These are phyloP conservation scores for Iris pallida DNA, from an alignment of 116 monocot species.

Conservation along the genomic window DNA sequence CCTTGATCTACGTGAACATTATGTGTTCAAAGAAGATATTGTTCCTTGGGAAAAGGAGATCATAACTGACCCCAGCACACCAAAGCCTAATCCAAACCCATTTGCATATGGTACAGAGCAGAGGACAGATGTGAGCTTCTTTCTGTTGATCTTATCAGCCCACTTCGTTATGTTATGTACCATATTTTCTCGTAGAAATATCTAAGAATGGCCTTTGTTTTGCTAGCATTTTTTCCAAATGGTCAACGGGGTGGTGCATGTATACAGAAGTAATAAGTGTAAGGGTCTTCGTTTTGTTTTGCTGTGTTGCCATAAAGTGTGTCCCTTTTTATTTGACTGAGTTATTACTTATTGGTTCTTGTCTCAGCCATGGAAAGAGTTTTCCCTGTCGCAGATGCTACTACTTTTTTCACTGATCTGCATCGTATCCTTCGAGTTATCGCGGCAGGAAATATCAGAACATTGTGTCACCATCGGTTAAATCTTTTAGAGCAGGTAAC, in stretches of 20 bases:
- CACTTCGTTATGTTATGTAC: not conserved
- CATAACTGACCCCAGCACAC: slow-evolving; percentile 81
- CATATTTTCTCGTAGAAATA: not conserved
- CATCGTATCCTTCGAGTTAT: slow-evolving; percentile 74
- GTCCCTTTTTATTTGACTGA: not conserved
- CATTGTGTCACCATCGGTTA: slow-evolving; percentile 66
- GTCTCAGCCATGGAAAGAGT: slow-evolving; percentile 46
- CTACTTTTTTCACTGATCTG: slow-evolving; percentile 83
- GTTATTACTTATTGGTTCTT: not conserved
- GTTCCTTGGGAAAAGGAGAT: slow-evolving; percentile 86
- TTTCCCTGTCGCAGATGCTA: slow-evolving; percentile 74
- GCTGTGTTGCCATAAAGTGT: not conserved
- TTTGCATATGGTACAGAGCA: slow-evolving; percentile 50
- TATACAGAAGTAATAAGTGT: slow-evolving; percentile 58
- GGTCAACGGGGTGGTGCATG: slow-evolving; percentile 78
- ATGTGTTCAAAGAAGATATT: slow-evolving; percentile 59
- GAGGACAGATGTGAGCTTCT: slow-evolving; percentile 54
- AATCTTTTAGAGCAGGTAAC: slow-evolving; percentile 82
- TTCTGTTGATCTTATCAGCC: not conserved
- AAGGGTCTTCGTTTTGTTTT: slow-evolving; percentile 5
- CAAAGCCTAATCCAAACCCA: slow-evolving; percentile 70
- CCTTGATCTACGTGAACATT: slow-evolving; percentile 60
- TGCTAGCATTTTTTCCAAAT: slow-evolving; percentile 72
- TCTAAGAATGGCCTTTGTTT: not conserved
- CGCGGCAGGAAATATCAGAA: slow-evolving; percentile 71